These are phyloP conservation scores for Anacardium occidentale DNA, from an alignment of 345 rosid genomes.

Conservation along the genomic window DNA sequence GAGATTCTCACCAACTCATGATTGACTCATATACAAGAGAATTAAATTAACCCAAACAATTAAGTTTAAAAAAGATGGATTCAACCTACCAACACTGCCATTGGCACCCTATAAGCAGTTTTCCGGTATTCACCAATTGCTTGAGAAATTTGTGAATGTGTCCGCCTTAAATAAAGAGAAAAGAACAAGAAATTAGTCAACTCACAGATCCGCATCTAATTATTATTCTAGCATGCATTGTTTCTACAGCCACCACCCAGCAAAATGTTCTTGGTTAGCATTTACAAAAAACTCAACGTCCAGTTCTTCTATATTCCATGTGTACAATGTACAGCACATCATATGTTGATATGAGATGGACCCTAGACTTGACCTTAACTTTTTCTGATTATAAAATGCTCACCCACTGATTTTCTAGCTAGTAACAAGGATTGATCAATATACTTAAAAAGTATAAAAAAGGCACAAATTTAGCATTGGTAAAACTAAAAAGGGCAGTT, in stretches of 20 bases:
- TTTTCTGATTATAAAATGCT: no score
- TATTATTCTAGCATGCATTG: not conserved
- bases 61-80: not conserved
- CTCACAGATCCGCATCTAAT: not conserved
- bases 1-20: not conserved
- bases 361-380: no score
- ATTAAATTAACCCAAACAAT: not conserved
- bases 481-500: no score
- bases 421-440: no score
- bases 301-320: not conserved
- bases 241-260: not conserved
- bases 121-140: conserved; percentile 80
- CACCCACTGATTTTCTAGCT: no score
- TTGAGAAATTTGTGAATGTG: conserved; percentile 93
- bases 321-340: not conserved
- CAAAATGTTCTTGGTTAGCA: not conserved
- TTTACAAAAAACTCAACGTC: not conserved
- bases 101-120: conserved; percentile 87
- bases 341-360: no score
- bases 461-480: no score
- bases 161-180: conserved; percentile 57
- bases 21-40: not conserved
- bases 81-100: conserved; percentile 83
- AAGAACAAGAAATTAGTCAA: conserved; percentile 10
- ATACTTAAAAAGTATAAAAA: no score